These are phyloP conservation scores for Piromyces sp. DNA, from an alignment of 192 early-diverging fungal genomes.

Conservation along the genomic window DNA sequence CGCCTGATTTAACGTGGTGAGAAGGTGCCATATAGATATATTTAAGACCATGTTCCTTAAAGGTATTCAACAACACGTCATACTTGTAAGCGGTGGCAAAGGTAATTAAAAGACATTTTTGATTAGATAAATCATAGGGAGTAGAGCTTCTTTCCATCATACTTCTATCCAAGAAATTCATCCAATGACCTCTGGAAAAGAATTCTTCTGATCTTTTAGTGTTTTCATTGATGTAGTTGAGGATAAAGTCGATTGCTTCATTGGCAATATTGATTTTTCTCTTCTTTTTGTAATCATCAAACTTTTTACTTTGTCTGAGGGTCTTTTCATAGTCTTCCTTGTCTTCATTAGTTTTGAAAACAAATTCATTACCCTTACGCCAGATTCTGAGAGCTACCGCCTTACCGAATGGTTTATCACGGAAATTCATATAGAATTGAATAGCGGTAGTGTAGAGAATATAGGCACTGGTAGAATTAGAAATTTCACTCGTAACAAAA, in stretches of 20 bases:
- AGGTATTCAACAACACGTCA: not conserved
- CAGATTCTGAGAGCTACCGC: not conserved
- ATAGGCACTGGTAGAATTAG: not conserved
- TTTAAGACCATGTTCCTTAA: not conserved
- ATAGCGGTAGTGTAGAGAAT: not conserved
- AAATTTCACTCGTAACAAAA: not conserved
- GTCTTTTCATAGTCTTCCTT: not conserved
- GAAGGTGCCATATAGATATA: not conserved
- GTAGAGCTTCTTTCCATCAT: not conserved
- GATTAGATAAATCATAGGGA: not conserved
- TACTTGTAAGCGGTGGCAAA: not conserved
- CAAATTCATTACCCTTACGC: not conserved
- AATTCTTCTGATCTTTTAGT: not conserved
- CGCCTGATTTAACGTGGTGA: not conserved
- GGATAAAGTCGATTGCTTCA: not conserved
- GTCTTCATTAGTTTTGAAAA: not conserved
- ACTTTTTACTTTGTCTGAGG: not conserved
- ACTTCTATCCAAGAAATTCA: not conserved
- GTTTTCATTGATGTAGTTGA: not conserved
- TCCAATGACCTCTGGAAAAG: not conserved
- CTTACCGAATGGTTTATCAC: not conserved
- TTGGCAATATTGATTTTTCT: not conserved
- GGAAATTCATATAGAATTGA: not conserved
- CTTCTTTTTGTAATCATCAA: not conserved
- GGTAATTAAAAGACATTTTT: not conserved